Conservation (phyloP, 202 grass and related monocot genomes). For the Saccharum hybrid region DNA sequence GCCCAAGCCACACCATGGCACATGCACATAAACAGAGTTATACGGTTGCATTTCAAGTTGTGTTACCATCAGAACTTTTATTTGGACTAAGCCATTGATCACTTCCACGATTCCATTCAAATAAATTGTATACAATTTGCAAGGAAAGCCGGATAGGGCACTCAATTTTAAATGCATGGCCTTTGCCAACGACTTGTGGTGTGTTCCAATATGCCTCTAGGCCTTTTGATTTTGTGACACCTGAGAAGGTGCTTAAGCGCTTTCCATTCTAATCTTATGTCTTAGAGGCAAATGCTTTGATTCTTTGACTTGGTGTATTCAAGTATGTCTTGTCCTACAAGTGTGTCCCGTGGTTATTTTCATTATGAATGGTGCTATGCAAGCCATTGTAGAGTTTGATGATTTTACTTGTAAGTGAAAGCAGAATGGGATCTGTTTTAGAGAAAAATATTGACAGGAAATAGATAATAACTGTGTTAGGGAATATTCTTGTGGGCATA, state of each 20-base stretch:
- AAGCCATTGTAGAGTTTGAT: neutral
- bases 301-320: neutral
- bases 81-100: neutral
- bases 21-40: neutral
- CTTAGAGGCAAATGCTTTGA: neutral
- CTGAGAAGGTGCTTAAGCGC: neutral
- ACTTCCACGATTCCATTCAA: neutral
- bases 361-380: neutral
- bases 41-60: neutral
- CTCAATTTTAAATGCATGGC: no score
- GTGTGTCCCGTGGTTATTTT: neutral
- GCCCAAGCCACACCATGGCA: neutral
- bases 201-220: no score
- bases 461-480: neutral
- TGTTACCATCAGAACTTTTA: neutral
- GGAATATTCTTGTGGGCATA: neutral
- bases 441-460: neutral
- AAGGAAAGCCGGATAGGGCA: neutral
- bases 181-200: neutral
- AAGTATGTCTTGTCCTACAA: neutral
- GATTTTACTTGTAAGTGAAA: neutral
- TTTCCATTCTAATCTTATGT: conserved; percentile 16
- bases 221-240: conserved; percentile 5
- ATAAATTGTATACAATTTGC: neutral
- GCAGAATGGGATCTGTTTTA: neutral